Conservation (phyloP, 2,329 filamentous ascomycete species). For the Beauveria scarabaeidicola region DNA sequence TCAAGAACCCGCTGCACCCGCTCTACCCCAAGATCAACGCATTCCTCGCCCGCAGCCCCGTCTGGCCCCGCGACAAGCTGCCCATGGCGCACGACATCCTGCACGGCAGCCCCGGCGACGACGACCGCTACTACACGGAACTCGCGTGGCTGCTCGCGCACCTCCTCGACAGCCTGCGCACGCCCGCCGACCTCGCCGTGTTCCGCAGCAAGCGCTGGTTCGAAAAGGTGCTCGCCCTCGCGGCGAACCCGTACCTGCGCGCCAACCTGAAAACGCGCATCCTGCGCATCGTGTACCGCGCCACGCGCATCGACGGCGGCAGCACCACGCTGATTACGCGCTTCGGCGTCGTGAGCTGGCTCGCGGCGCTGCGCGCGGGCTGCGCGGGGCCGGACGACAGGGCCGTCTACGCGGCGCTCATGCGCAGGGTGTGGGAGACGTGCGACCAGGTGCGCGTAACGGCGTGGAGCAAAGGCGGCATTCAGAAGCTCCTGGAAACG, state of each 20-base stretch:
- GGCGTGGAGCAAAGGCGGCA: conserved; percentile 54
- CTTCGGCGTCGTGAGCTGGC: conserved; percentile 66
- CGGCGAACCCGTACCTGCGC: conserved; percentile 56
- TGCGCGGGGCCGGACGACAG: conserved; percentile 34
- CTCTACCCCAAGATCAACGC: conserved; percentile 81
- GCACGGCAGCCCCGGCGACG: conserved; percentile 58
- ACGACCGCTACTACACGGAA: conserved; percentile 65
- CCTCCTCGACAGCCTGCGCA: conserved; percentile 58
- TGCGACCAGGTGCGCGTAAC: conserved; percentile 58
- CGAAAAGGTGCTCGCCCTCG: conserved; percentile 64
- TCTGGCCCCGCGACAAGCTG: conserved; percentile 66
- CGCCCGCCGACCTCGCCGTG: conserved; percentile 48
- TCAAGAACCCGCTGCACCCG: conserved; percentile 68
- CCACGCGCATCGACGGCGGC: conserved; percentile 59
- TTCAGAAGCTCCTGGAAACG: conserved; percentile 21
- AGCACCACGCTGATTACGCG: conserved; percentile 75
- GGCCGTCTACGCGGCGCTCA: conserved; percentile 45
- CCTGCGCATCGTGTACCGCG: conserved; percentile 55
- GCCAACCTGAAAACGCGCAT: conserved; percentile 51
- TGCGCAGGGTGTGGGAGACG: conserved; percentile 50
- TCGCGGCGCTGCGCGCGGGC: conserved; percentile 50
- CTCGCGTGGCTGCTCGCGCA: conserved; percentile 66
- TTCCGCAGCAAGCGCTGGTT: conserved; percentile 59
- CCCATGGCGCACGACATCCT: conserved; percentile 59
- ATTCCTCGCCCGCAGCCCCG: conserved; percentile 69